A percentile compares a stretch with the other conserved stretches of the same genome.
These are phyloP conservation scores for Scleromitrula shiraiana DNA, from an alignment of 2,329 filamentous ascomycete genomes.

Conservation along the genomic window DNA sequence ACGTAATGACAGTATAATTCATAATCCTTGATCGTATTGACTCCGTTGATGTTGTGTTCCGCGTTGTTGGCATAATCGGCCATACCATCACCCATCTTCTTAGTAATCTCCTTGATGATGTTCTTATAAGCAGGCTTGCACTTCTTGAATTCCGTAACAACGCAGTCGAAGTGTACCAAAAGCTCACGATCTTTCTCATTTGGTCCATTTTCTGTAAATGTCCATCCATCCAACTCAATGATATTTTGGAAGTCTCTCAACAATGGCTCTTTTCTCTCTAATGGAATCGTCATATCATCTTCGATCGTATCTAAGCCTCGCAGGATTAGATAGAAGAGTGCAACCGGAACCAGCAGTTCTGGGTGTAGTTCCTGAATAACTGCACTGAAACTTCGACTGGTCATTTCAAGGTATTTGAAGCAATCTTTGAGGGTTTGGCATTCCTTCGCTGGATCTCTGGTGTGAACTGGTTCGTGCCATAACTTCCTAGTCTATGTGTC, in stretches of 20 bases:
- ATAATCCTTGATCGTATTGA: slow-evolving; percentile 80
- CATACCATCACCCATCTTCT: slow-evolving; percentile 98
- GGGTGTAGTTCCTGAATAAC: slow-evolving; percentile 96
- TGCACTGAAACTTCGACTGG: slow-evolving; percentile 84
- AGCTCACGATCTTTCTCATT: slow-evolving; percentile 93
- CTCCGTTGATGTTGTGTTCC: slow-evolving; percentile 69
- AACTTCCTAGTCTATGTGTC: slow-evolving; percentile 60
- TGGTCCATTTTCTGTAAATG: slow-evolving; percentile 73
- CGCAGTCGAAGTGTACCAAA: slow-evolving; percentile 82
- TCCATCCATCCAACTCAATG: slow-evolving; percentile 83
- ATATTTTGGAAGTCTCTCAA: slow-evolving; percentile 74
- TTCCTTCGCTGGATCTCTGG: slow-evolving; percentile 70
- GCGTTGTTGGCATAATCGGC: slow-evolving; percentile 86
- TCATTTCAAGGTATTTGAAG: slow-evolving; percentile 78
- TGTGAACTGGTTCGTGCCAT: slow-evolving; percentile 92
- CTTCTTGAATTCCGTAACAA: slow-evolving; percentile 80
- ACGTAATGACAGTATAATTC: slow-evolving; percentile 98
- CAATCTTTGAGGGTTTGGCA: slow-evolving; percentile 66
- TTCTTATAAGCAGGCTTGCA: slow-evolving; percentile 75
- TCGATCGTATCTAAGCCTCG: slow-evolving; percentile 96
- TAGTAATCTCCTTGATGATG: slow-evolving; percentile 87
- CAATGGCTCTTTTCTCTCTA: slow-evolving; percentile 76
- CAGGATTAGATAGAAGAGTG: slow-evolving; percentile 86
- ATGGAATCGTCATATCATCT: slow-evolving; percentile 89
- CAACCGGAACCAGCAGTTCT: slow-evolving; percentile 81